Evolutionary conservation across 257 asterid species (phyloP).

Genomic region (Nicotiana sylvestris): DNA sequence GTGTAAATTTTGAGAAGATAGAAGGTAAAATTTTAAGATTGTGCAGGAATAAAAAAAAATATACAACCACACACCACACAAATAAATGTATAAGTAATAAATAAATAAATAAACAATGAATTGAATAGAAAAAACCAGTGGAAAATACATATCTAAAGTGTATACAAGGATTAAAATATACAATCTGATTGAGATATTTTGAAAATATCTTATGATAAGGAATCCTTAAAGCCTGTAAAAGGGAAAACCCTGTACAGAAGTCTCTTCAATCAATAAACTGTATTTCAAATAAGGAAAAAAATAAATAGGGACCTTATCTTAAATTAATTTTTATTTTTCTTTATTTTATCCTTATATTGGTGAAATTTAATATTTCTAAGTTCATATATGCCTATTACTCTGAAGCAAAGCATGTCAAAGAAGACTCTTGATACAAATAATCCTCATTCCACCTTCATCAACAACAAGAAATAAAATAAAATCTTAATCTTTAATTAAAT

Average conservation of each 20-base stretch:
- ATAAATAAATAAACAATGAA: background rate
- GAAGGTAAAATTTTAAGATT: too few relatives aligned
- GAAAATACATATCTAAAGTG: background rate
- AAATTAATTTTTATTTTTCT: background rate
- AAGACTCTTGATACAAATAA: background rate
- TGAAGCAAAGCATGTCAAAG: too few relatives aligned
- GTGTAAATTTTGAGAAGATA: background rate
- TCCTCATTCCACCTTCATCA: background rate
- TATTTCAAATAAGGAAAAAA: background rate
- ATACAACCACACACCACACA: too few relatives aligned
- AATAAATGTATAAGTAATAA: too few relatives aligned
- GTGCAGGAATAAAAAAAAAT: background rate
- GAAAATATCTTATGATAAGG: background rate
- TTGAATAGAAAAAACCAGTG: background rate
- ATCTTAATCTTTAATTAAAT: background rate
- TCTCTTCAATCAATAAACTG: background rate
- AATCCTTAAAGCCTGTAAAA: conserved; percentile 8
- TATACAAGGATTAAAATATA: too few relatives aligned
- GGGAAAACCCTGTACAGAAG: background rate
- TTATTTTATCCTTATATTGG: background rate
- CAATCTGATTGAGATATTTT: background rate
- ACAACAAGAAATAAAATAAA: background rate
- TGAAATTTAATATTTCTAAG: background rate
- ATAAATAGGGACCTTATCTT: background rate
- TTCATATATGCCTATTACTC: background rate